Base-by-base conservation (phyloP, 2,329 filamentous ascomycete species). In the Ascomycota sp. region DNA sequence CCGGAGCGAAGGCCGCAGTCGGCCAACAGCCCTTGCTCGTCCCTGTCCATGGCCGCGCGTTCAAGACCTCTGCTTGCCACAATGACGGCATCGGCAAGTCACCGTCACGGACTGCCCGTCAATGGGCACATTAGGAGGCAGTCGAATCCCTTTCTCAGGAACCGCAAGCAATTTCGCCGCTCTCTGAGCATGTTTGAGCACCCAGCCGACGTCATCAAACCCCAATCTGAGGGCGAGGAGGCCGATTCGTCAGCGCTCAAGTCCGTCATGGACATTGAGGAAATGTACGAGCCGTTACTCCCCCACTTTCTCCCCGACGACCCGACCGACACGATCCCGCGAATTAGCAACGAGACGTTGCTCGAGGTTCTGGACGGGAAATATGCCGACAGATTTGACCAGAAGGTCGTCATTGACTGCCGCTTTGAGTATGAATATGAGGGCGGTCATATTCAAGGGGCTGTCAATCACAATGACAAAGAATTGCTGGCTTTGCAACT, bases 361-460 rank as follows among this genome's bases (percentile, higher is more conserved):
- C 58, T 92, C 36, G 69, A 83, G n/a, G 68, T 98, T 27, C 64
- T 98, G 39, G 78, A 92, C 53, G 83, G 83, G 39, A 76, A 79
- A 44, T 92, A 75, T 56, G 70, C 72, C 46, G 64, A 74, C 24
- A 54, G 69, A 21, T 95, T 79, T 52, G 73, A 83, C 38, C 70
- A 84, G 50, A 75, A 81, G 51, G 69, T 92, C 54, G 66, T 98
- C 47, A 76, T 98, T 47, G 89, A 98, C 55, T 98, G 89, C 54
- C 79, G 89, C 13, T 98, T 98, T 51, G 89, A 98, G 62, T 98
- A 98, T 54, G 89, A 98, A 57, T 98, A 91, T 51, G 77, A 92
- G 11, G 89, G 89, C 36, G 89, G 89, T 27, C 89, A 98, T 53
- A 93, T 98, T 49, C 70, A 83, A 43, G 79, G 79, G 12, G 89